Base-by-base conservation (phyloP, 331 rosid genomes). In the Acacia concinna region DNA sequence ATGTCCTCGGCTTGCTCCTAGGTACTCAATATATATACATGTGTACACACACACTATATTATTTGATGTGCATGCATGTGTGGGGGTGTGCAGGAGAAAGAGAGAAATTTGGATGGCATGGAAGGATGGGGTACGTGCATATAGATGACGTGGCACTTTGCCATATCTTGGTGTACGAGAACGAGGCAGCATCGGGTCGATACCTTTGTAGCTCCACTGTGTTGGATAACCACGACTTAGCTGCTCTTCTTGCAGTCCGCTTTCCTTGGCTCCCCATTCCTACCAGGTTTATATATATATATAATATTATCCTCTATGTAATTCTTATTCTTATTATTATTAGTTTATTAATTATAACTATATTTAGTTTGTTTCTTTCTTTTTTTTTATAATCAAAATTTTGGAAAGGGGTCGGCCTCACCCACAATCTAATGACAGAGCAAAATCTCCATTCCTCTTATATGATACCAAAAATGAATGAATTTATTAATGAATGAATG, bases 61-160 rank as follows among this genome's bases (percentile, higher is more conserved):
- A 25, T 57, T 10, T 25, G 5, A 49, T 21, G 0, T 49, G 44
- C n/a, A n/a, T 40, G 44, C 10, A 18, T 49, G 56, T 51, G 56
- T 4, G 56, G 17, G 56, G 0, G 5, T 27, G 9, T 73, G 72
- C 57, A 94, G 96, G 98, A 21, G 94, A 95, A 85, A 83, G 87
- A 0, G 84, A 88, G 87, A 82, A 64, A 78, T 93, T 95, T 73
- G 78, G 83, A 41, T 65, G 77, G 78, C 93, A 83, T 84, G 97
- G 99, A 86, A 90, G 96, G 60, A 88, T 95, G 94, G 99, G 97
- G 44, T 95, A 95, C 46, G 89, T 91, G 69, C 93, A 90, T 74
- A 90, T 95, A 1, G 97, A 95, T 68, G 99, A 95, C 85, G 97
- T 84, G 74, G 96, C 94, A 1, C 87, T 81, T 31, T 81, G 84